Conservation (phyloP, 148 eudicot genomes). For the Selenicereus undatus region DNA sequence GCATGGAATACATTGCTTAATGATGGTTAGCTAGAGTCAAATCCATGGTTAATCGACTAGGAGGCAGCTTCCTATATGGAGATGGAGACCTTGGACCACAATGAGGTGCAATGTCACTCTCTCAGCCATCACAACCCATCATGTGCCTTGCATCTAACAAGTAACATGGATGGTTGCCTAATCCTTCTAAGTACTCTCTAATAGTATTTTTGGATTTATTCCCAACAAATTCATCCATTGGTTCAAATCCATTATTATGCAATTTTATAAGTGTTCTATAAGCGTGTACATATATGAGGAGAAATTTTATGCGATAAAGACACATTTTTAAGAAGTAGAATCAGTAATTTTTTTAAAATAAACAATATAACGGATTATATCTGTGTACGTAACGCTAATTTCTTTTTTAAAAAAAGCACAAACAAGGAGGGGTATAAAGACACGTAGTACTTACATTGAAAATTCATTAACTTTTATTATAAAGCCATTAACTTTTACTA, state of each 20-base stretch:
- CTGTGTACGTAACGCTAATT: no score
- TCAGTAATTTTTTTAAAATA: no score
- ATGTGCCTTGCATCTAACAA: background rate
- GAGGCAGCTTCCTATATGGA: background rate
- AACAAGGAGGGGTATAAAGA: no score
- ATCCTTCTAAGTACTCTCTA: background rate
- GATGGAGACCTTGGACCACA: constrained; percentile 13
- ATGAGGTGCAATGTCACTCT: background rate
- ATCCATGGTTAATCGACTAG: background rate
- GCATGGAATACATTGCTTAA: background rate
- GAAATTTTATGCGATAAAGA: no score
- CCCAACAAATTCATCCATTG: background rate
- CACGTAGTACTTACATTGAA: no score
- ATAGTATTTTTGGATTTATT: background rate
- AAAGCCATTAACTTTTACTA: no score
- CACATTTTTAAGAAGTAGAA: no score
- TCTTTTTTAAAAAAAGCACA: no score
- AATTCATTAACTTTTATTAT: no score
- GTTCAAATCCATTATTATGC: background rate
- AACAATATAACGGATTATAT: no score
- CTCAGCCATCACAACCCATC: background rate
- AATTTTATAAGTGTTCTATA: background rate
- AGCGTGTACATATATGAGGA: background rate
- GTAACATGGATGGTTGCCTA: constrained; percentile 1
- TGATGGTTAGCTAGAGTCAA: background rate